Base-by-base conservation (phyloP, 495 filamentous ascomycete genomes). In the Podospora comata region DNA sequence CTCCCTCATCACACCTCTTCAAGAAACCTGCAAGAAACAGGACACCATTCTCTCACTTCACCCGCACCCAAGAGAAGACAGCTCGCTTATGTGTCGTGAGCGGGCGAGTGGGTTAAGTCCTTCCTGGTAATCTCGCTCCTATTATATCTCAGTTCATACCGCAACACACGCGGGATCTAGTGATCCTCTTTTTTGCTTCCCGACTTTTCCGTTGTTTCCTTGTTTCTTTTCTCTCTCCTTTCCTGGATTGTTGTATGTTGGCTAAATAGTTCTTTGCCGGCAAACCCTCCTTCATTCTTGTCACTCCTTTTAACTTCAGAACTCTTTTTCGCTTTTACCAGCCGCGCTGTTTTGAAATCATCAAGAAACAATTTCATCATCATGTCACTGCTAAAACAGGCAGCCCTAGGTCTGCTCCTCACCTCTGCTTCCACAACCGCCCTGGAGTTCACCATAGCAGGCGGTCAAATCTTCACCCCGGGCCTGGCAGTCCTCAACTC, bases 401-500 rank as follows among this genome's bases (percentile, higher is more conserved):
- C 39, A 48, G 39, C 13, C 15, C 39, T 48, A 11, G 39, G 39
- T 11, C 39, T 48, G 15, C 39, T 48, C 39, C 39, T 48, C 39
- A 13, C 39, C 7, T 48, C 39, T 11, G 9, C 15, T 16, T 48
- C 39, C 15, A 18, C 39, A 18, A 32, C 65, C n/a, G 77, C 78
- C 2, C 68, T 75, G 30, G 73, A 82, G 72, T 85, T 88, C 66
- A 84, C 81, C 18, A 79, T 86, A 39, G 77, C 87, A 9, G 84
- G 83, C 60, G 87, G 87, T 32, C 87, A 89, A 71, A 83, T 89
- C 66, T 89, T 81, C 68, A 90, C 87, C 2, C 88, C 88, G 13
- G 87, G 88, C 4, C 79, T 89, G 68, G 87, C 83, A 13, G 83
- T 90, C 65, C 73, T 90, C 20, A 83, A 89, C 76, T 80, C 86